A percentile compares a stretch with the other conserved stretches of the same genome.
Evolutionary conservation across 306 rosid species (phyloP).

Genomic region (Hippophae tibetana): DNA sequence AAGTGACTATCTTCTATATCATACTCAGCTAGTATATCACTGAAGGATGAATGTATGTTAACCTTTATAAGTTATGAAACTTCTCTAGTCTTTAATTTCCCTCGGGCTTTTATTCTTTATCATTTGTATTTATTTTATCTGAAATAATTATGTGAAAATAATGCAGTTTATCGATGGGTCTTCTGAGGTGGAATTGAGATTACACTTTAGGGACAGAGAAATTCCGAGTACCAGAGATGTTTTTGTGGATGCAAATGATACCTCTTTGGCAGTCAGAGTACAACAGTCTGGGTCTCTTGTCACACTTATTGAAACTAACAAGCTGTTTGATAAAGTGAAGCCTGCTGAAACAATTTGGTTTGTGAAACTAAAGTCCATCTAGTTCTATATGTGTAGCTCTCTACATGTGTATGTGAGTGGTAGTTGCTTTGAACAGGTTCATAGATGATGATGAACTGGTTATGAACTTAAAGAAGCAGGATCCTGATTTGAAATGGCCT

Average conservation of each 20-base stretch:
- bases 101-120: not conserved
- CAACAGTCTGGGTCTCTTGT: constrained; percentile 41
- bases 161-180: constrained; percentile 75
- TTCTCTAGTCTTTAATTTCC: not conserved
- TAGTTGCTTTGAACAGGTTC: constrained; percentile 49
- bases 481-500: constrained; percentile 88
- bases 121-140: not conserved
- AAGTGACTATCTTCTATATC: no score
- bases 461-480: constrained; percentile 76
- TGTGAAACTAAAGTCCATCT: constrained; percentile 19
- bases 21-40: no score
- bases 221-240: constrained; percentile 44
- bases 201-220: constrained; percentile 34
- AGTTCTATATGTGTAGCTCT: constrained; percentile 3
- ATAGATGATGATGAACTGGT: constrained; percentile 81
- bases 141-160: constrained; percentile 11
- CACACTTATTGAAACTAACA: constrained; percentile 63
- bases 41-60: not conserved
- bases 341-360: constrained; percentile 92
- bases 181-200: constrained; percentile 78
- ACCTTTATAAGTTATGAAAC: not conserved
- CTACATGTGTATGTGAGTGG: constrained; percentile 6
- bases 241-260: constrained; percentile 47
- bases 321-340: constrained; percentile 68
- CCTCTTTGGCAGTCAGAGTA: constrained; percentile 52